These are phyloP conservation scores for Penicillium sp. DNA, from an alignment of 2,329 filamentous ascomycete species.

Conservation along the genomic window DNA sequence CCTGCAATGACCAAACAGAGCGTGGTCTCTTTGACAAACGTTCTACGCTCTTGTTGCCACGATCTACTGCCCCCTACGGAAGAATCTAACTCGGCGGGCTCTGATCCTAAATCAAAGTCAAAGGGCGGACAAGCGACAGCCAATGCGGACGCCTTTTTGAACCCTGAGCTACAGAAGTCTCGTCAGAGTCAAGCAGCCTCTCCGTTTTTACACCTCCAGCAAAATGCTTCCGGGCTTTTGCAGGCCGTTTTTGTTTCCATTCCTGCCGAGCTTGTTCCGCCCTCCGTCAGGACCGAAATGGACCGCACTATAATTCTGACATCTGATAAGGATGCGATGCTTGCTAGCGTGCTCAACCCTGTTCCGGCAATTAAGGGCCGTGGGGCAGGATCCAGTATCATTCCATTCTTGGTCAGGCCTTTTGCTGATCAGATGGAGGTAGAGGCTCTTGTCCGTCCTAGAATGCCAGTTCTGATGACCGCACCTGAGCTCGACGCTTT, in stretches of 20 bases:
- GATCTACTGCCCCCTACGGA: slow-evolving; percentile 62
- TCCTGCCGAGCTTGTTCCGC: slow-evolving; percentile 66
- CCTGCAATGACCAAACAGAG: slow-evolving; percentile 65
- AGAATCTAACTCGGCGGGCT: slow-evolving; percentile 37
- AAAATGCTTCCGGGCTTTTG: slow-evolving; percentile 63
- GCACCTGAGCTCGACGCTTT: slow-evolving; percentile 29
- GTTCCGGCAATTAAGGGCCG: slow-evolving; percentile 63
- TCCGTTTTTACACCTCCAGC: slow-evolving; percentile 46
- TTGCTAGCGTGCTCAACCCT: slow-evolving; percentile 80
- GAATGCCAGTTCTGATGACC: slow-evolving; percentile 49
- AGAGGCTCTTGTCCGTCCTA: slow-evolving; percentile 64
- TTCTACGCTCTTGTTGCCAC: slow-evolving; percentile 69
- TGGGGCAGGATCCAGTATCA: slow-evolving; percentile 66
- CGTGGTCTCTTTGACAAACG: slow-evolving; percentile 60
- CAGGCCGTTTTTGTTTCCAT: slow-evolving; percentile 61
- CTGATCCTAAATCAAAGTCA: slow-evolving; percentile 43
- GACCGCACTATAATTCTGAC: slow-evolving; percentile 78
- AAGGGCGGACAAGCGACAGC: slow-evolving; percentile 36
- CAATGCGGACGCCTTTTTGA: slow-evolving; percentile 73
- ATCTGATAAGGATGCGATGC: slow-evolving; percentile 67
- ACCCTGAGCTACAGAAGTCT: slow-evolving; percentile 40
- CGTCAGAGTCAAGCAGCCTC: slow-evolving; percentile 20
- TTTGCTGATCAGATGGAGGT: slow-evolving; percentile 64
- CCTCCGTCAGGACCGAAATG: slow-evolving; percentile 69
- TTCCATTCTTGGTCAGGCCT: slow-evolving; percentile 72